These are phyloP conservation scores for Fomitopsis serialis DNA, from an alignment of 768 basidiomycete genomes.

Conservation along the genomic window DNA sequence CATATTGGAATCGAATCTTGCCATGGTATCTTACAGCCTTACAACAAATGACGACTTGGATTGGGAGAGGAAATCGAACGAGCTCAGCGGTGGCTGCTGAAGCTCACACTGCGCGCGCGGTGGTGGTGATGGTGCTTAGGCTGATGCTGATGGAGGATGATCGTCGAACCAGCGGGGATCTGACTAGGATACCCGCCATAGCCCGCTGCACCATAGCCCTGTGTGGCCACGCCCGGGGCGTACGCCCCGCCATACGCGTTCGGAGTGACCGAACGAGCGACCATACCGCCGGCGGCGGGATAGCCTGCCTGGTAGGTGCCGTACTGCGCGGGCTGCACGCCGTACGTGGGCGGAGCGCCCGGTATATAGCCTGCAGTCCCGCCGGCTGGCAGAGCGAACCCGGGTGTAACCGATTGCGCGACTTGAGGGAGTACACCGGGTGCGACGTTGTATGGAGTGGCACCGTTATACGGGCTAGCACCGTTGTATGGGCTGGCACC, in stretches of 20 bases:
- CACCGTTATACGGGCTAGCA: too few relatives aligned
- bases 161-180: constrained; percentile 17
- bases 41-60: not conserved
- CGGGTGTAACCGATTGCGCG: not conserved
- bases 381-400: not conserved
- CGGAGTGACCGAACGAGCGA: not conserved
- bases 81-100: not conserved
- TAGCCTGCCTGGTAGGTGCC: not conserved
- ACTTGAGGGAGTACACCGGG: too few relatives aligned
- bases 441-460: too few relatives aligned
- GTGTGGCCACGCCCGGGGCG: not conserved
- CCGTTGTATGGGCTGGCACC: too few relatives aligned
- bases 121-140: constrained; percentile 8
- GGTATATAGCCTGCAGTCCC: not conserved
- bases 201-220: not conserved
- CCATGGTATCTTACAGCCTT: not conserved
- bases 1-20: too few relatives aligned
- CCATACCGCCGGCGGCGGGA: not conserved
- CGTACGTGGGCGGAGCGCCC: not conserved
- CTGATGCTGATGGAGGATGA: constrained; percentile 13
- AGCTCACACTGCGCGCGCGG: constrained; percentile 4
- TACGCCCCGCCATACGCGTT: not conserved
- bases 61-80: not conserved
- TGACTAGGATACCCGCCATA: constrained; percentile 9
- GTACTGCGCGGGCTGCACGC: not conserved